Conservation (phyloP, 768 basidiomycete species). For the Boletellus ananas region DNA sequence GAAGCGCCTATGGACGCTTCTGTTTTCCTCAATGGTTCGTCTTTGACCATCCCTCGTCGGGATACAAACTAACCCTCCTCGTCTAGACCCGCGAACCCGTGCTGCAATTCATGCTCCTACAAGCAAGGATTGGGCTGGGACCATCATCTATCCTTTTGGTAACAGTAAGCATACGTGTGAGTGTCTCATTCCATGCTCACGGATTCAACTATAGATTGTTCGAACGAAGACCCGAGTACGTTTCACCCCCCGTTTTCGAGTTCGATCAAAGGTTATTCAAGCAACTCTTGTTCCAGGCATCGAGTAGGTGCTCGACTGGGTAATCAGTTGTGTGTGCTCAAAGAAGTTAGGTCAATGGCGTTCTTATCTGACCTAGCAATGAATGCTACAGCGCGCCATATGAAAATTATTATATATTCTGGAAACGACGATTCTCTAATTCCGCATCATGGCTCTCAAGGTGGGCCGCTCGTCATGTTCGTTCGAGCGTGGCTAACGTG, state of each 20-base stretch:
- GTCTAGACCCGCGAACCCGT: conserved; percentile 49
- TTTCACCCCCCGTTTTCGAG: neutral
- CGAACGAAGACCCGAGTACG: conserved; percentile 32
- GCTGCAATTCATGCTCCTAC: conserved; percentile 67
- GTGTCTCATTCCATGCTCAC: neutral
- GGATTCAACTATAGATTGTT: conserved; percentile 13
- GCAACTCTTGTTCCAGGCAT: conserved; percentile 21
- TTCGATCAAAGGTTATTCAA: neutral
- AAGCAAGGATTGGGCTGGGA: conserved; percentile 44
- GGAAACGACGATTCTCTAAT: conserved; percentile 69
- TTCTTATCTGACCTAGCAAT: conserved; percentile 65
- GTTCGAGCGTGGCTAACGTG: conserved; percentile 4
- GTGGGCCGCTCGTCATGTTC: conserved; percentile 31
- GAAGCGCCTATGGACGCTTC: conserved; percentile 46
- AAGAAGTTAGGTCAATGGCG: conserved; percentile 47
- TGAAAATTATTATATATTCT: conserved; percentile 58
- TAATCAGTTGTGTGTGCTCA: conserved; percentile 5
- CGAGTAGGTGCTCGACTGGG: conserved; percentile 26
- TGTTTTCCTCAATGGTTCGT: conserved; percentile 61
- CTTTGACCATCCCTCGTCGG: neutral
- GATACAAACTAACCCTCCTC: neutral
- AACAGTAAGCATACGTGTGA: conserved; percentile 19
- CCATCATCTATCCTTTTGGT: conserved; percentile 35
- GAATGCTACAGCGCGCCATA: conserved; percentile 50
- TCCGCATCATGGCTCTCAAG: conserved; percentile 59